phyloP scores from a whole-genome alignment of 1,284 basidiomycete genomes.

The Microbotryum silenes-acaulis region DNA sequence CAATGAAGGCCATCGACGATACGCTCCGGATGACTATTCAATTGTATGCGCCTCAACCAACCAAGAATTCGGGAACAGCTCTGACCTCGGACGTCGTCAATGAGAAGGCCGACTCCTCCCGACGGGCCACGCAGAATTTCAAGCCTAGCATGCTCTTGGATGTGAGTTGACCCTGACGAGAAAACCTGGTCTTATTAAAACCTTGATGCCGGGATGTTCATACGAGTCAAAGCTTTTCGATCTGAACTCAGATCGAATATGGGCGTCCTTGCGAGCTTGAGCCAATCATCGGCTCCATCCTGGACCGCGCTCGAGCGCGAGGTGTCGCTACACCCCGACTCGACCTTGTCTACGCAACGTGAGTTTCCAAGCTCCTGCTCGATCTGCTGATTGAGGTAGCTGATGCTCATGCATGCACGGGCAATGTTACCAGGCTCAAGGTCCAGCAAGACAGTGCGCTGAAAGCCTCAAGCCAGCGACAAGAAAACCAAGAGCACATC shows the following conservation, averaged over 20 bases:
- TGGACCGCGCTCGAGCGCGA: slow-evolving; percentile 27
- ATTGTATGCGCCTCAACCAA: not conserved
- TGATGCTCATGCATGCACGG: not conserved
- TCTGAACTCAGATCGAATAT: slow-evolving; percentile 9
- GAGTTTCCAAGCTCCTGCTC: not conserved
- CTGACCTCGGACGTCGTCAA: slow-evolving; percentile 16
- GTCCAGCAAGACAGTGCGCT: slow-evolving; percentile 18
- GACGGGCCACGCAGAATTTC: slow-evolving; percentile 7
- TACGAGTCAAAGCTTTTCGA: too few species aligned
- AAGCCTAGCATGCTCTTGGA: slow-evolving; percentile 31
- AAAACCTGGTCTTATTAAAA: too few species aligned
- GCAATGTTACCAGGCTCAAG: slow-evolving; percentile 9
- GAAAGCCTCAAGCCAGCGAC: not conserved
- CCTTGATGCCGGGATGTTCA: too few species aligned
- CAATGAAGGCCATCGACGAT: slow-evolving; percentile 24
- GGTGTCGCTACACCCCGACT: slow-evolving; percentile 27
- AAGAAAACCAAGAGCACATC: slow-evolving; percentile 23
- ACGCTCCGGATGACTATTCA: not conserved
- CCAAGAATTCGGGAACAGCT: slow-evolving; percentile 5
- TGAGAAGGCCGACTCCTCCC: not conserved
- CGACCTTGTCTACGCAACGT: slow-evolving; percentile 23
- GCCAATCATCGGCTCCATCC: slow-evolving; percentile 23
- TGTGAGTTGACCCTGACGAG: too few species aligned
- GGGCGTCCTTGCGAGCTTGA: slow-evolving; percentile 30
- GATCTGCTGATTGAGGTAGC: not conserved